A percentile compares a stretch with the other conserved stretches of the same genome.
Conservation (phyloP, 768 basidiomycete genomes). For the Agrocybe praecox region DNA sequence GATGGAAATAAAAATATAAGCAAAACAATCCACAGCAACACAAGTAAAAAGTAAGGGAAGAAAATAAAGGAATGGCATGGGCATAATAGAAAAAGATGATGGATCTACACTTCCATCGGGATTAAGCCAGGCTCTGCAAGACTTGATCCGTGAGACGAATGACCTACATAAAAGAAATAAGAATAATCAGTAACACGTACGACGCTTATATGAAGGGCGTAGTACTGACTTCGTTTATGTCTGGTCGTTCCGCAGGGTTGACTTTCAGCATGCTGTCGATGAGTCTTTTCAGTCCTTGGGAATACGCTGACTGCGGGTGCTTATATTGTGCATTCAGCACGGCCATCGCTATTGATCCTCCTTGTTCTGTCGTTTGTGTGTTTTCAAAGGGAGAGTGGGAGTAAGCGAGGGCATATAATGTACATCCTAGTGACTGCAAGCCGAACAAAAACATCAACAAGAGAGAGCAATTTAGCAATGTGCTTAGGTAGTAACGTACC, state of each 20-base stretch:
- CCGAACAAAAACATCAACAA: neutral
- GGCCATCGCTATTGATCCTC: constrained; percentile 97
- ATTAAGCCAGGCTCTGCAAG: constrained; percentile 57
- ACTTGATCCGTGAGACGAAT: constrained; percentile 66
- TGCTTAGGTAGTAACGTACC: constrained; percentile 49
- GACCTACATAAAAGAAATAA: constrained; percentile 44
- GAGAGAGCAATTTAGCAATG: neutral
- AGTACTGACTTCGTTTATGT: constrained; percentile 76
- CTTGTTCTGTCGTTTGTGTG: constrained; percentile 88
- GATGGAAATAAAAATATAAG: neutral
- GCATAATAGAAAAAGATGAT: neutral
- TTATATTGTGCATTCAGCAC: constrained; percentile 92
- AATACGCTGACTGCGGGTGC: constrained; percentile 86
- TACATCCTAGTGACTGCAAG: constrained; percentile 88
- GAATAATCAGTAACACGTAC: constrained; percentile 3
- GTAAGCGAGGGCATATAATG: constrained; percentile 92
- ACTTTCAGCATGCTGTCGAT: constrained; percentile 86
- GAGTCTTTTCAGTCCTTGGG: constrained; percentile 77
- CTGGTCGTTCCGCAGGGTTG: constrained; percentile 80
- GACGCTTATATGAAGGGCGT: neutral
- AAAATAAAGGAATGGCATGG: constrained; percentile 17
- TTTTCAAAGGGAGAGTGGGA: constrained; percentile 97
- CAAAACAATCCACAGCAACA: constrained; percentile 2
- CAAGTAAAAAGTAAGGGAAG: neutral
- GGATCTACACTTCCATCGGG: neutral